A percentile compares a stretch with the other conserved stretches of the same genome.
Evolutionary conservation across 129 eudicot species (phyloP).

Genomic region (Deinandra increscens): DNA sequence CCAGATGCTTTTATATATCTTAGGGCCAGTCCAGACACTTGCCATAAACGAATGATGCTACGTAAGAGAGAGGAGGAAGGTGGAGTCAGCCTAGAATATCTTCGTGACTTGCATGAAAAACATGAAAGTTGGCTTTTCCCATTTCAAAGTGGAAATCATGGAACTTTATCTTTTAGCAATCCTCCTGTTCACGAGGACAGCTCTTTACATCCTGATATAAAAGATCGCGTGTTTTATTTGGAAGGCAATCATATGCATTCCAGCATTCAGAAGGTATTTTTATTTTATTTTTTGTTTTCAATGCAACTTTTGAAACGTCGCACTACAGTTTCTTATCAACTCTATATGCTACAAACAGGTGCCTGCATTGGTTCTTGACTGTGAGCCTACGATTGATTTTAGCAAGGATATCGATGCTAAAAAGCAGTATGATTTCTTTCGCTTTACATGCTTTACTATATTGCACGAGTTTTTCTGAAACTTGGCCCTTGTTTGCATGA

Average conservation of each 20-base stretch:
- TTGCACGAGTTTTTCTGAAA: background rate
- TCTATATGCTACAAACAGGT: slow-evolving; percentile 40
- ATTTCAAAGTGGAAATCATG: slow-evolving; percentile 59
- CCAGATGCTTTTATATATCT: slow-evolving; percentile 93
- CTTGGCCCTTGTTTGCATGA: slow-evolving; percentile 13
- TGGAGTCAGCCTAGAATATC: slow-evolving; percentile 82
- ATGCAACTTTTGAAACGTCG: background rate
- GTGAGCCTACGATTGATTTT: slow-evolving; percentile 87
- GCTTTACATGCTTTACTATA: slow-evolving; percentile 4
- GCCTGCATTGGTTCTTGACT: slow-evolving; percentile 90
- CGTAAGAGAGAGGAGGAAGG: slow-evolving; percentile 87
- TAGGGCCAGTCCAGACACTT: slow-evolving; percentile 90
- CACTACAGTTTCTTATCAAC: background rate
- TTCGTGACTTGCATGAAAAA: slow-evolving; percentile 80
- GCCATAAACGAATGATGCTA: slow-evolving; percentile 83
- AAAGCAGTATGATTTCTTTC: slow-evolving; percentile 61
- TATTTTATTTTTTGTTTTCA: background rate
- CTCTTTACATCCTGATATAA: slow-evolving; percentile 65
- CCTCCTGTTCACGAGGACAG: slow-evolving; percentile 46
- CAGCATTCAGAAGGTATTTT: slow-evolving; percentile 70
- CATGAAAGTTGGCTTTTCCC: slow-evolving; percentile 98
- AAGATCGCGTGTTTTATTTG: slow-evolving; percentile 77
- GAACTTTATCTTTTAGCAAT: slow-evolving; percentile 59
- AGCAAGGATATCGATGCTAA: slow-evolving; percentile 84
- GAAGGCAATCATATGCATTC: slow-evolving; percentile 93